Evolutionary conservation across 345 rosid species (phyloP).

Genomic region (Aegle marmelos): DNA sequence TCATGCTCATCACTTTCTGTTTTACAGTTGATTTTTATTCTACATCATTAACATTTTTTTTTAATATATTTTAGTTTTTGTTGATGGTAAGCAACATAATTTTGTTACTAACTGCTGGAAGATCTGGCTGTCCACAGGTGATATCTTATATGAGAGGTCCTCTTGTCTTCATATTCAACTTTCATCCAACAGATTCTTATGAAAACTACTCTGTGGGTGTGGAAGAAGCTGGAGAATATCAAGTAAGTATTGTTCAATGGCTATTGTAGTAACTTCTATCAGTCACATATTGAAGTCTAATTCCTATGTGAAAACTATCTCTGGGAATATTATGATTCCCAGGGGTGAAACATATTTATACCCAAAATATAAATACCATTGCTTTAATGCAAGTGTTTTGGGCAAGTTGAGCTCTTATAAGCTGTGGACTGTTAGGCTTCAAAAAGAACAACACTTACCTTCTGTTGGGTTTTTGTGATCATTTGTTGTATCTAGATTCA

Average conservation of each 20-base stretch:
- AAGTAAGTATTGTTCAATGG: constrained; percentile 36
- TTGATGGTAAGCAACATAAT: not conserved
- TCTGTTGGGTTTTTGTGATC: not conserved
- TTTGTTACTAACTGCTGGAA: not conserved
- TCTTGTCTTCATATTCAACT: constrained; percentile 81
- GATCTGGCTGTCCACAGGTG: constrained; percentile 48
- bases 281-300: not conserved
- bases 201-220: constrained; percentile 61
- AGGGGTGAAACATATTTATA: not conserved
- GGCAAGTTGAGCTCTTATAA: not conserved
- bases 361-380: not conserved
- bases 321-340: not conserved
- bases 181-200: constrained; percentile 73
- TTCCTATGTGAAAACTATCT: not conserved
- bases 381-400: not conserved
- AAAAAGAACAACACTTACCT: not conserved
- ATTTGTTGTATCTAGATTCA: not conserved
- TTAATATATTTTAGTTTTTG: not conserved
- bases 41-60: not conserved
- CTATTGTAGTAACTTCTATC: not conserved
- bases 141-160: constrained; percentile 83
- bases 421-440: not conserved
- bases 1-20: not conserved
- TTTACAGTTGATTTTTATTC: not conserved
- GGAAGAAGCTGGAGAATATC: constrained; percentile 98